phyloP scores from a whole-genome alignment of 805 yeast genomes.

The Torulaspora maleeae region DNA sequence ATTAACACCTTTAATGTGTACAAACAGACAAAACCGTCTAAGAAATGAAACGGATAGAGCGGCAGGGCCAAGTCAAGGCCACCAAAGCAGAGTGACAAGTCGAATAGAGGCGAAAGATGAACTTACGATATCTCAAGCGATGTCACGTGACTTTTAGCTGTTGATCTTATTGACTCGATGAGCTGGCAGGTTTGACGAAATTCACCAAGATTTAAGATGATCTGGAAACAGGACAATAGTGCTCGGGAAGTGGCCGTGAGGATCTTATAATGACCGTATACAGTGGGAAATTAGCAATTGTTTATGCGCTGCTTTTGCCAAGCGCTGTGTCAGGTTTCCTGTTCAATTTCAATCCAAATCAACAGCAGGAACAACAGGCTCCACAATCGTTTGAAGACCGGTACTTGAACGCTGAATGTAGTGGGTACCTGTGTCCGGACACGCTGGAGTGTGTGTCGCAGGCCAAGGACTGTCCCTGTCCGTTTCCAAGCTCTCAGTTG shows the following conservation, averaged over 20 bases:
- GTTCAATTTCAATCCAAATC: conserved; percentile 37
- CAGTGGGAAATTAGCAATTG: background rate
- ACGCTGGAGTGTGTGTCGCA: conserved; percentile 70
- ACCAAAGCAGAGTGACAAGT: background rate
- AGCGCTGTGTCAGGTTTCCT: conserved; percentile 17
- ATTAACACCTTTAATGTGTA: too few relatives aligned
- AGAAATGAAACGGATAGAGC: too few relatives aligned
- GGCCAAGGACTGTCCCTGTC: conserved; percentile 82
- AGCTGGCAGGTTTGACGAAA: background rate
- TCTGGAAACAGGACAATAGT: background rate
- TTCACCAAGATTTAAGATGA: background rate
- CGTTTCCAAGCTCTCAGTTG: conserved; percentile 77
- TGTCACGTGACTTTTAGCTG: conserved; percentile 3
- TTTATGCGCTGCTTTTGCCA: background rate
- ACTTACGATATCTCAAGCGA: background rate
- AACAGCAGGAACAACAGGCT: conserved; percentile 35
- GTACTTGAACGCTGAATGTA: conserved; percentile 46
- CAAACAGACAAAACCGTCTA: too few relatives aligned
- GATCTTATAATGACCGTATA: background rate
- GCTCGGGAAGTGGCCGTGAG: background rate
- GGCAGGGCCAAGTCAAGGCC: background rate
- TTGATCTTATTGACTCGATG: background rate
- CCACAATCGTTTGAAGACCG: conserved; percentile 35
- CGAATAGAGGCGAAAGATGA: background rate
- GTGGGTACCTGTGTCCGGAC: conserved; percentile 72